Conservation (phyloP, 2,329 filamentous ascomycete genomes). For the Aspergillus ochraceus region DNA sequence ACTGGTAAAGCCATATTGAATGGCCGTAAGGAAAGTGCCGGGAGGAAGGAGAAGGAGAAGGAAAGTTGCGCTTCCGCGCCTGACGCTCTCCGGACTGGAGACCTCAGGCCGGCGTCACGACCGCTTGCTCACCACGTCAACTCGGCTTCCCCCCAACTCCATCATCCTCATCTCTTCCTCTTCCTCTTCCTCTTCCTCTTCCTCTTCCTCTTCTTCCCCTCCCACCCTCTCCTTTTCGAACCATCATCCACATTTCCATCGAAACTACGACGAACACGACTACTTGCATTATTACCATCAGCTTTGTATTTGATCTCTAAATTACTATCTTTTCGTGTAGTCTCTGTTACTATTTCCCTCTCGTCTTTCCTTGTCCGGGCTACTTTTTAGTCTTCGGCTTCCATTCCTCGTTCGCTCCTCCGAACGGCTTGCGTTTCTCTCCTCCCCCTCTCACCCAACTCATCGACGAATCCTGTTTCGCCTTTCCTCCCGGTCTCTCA, state of each 20-base stretch:
- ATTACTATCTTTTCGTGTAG: neutral
- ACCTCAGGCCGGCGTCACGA: constrained; percentile 27
- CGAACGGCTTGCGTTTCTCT: constrained; percentile 10
- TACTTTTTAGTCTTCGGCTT: neutral
- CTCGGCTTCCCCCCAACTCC: constrained; percentile 10
- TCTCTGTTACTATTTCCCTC: neutral
- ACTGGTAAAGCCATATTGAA: neutral
- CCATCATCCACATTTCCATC: neutral
- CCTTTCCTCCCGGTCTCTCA: constrained; percentile 21
- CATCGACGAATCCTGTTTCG: constrained; percentile 13
- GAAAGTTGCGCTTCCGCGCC: constrained; percentile 33
- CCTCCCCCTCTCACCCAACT: constrained; percentile 8
- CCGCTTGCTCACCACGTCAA: constrained; percentile 28
- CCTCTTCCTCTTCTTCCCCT: constrained; percentile 11
- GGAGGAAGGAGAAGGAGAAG: constrained; percentile 9
- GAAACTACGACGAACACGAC: constrained; percentile 4
- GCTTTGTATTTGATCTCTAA: constrained; percentile 2
- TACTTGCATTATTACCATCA: constrained; percentile 6
- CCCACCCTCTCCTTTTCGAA: constrained; percentile 7
- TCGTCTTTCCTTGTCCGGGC: neutral
- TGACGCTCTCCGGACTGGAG: constrained; percentile 35
- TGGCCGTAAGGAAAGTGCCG: neutral
- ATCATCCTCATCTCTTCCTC: constrained; percentile 13
- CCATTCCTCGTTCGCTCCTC: neutral
- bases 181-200: constrained; percentile 14